phyloP scores from a whole-genome alignment of 768 basidiomycete genomes.

The Russula sp. region DNA sequence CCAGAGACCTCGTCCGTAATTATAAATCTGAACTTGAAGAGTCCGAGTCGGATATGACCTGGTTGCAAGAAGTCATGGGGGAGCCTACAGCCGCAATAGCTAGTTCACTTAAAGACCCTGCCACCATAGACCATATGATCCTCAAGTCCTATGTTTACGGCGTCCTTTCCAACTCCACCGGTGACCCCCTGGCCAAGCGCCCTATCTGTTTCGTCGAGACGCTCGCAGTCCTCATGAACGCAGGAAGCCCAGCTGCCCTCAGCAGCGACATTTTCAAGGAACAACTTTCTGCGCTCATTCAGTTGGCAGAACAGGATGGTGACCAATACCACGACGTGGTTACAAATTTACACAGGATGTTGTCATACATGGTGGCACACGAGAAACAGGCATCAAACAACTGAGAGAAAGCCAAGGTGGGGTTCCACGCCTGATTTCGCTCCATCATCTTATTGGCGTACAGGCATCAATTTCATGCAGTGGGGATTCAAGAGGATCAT shows the following conservation, averaged over 20 bases:
- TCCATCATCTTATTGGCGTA: too few relatives aligned
- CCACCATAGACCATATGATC: background rate
- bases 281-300: background rate
- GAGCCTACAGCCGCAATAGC: background rate
- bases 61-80: background rate
- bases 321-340: background rate
- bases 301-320: background rate
- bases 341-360: background rate
- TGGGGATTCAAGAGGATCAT: too few relatives aligned
- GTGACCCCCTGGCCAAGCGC: background rate
- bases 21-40: background rate
- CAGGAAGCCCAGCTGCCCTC: background rate
- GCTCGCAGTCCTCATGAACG: conserved; percentile 1
- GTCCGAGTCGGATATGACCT: background rate
- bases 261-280: background rate
- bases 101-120: background rate
- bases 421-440: too few relatives aligned
- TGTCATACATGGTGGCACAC: background rate
- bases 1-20: background rate
- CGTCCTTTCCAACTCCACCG: background rate
- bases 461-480: too few relatives aligned
- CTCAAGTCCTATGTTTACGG: background rate
- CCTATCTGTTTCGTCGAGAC: background rate
- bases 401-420: background rate
- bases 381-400: background rate